These are phyloP conservation scores for Glebionis coronaria DNA, from an alignment of 129 eudicot species.

Conservation along the genomic window DNA sequence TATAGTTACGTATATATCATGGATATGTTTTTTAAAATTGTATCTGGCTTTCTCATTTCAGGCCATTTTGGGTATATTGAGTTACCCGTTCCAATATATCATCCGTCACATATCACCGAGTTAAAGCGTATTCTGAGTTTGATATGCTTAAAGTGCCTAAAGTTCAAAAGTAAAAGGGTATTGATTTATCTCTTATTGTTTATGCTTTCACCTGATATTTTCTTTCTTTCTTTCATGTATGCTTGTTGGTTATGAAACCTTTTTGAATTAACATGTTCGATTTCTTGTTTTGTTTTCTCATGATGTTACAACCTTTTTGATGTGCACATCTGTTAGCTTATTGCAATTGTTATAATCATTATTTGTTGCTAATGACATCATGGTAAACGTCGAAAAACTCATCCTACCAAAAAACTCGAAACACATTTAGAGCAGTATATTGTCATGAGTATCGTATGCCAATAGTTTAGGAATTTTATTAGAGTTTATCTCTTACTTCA, in stretches of 20 bases:
- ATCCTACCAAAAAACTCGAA: neutral
- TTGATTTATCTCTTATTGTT: neutral
- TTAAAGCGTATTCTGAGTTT: constrained; percentile 61
- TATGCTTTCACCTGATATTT: constrained; percentile 5
- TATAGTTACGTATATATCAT: constrained; percentile 4
- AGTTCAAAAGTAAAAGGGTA: constrained; percentile 76
- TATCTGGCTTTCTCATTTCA: constrained; percentile 32
- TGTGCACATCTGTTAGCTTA: neutral
- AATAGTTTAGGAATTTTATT: neutral
- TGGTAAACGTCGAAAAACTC: neutral
- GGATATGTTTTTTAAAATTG: neutral
- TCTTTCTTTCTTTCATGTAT: constrained; percentile 1
- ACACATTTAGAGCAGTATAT: neutral
- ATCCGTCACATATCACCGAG: constrained; percentile 81
- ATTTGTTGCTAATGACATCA: neutral
- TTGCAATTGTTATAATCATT: neutral
- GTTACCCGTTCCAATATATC: constrained; percentile 77
- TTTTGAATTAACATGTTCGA: neutral
- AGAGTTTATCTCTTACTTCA: neutral
- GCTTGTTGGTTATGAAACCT: neutral
- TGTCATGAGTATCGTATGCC: neutral
- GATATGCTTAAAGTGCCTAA: constrained; percentile 79
- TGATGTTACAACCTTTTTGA: neutral
- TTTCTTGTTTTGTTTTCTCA: neutral
- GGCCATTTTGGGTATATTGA: constrained; percentile 98